Evolutionary conservation across 2,329 filamentous ascomycete species (phyloP).

Genomic region (Colletotrichum chrysophilum): DNA sequence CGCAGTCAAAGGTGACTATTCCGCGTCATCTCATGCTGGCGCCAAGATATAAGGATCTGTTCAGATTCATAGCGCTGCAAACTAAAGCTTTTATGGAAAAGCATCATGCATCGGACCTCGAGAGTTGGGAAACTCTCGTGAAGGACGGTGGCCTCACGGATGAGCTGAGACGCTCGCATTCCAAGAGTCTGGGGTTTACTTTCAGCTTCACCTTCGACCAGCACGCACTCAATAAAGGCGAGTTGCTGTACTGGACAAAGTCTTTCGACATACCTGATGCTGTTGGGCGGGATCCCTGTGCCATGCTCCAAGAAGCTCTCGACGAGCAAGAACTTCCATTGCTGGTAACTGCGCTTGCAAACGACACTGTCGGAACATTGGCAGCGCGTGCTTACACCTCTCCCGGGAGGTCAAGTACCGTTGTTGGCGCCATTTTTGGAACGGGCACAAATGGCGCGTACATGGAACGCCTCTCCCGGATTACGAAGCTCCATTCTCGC

Average conservation of each 20-base stretch:
- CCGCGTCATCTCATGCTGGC: slow-evolving; percentile 27
- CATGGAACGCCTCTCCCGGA: slow-evolving; percentile 71
- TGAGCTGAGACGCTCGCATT: neutral
- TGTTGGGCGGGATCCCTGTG: slow-evolving; percentile 77
- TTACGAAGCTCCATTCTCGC: slow-evolving; percentile 58
- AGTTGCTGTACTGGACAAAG: slow-evolving; percentile 80
- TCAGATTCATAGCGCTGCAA: slow-evolving; percentile 76
- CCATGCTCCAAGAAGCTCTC: slow-evolving; percentile 73
- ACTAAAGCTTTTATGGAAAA: slow-evolving; percentile 72
- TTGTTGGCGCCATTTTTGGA: slow-evolving; percentile 81
- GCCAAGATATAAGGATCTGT: slow-evolving; percentile 60
- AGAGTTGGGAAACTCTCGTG: neutral
- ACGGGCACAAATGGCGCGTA: slow-evolving; percentile 80
- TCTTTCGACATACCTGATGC: slow-evolving; percentile 81
- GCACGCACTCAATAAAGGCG: slow-evolving; percentile 74
- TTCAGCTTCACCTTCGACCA: slow-evolving; percentile 75
- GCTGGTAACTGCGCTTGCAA: slow-evolving; percentile 75
- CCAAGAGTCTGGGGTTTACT: slow-evolving; percentile 32
- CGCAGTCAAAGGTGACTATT: slow-evolving; percentile 53
- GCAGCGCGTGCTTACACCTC: slow-evolving; percentile 81
- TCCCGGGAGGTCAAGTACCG: slow-evolving; percentile 70
- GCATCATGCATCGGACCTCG: slow-evolving; percentile 45
- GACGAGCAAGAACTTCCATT: slow-evolving; percentile 73
- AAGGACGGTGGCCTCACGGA: neutral
- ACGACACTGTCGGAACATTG: slow-evolving; percentile 81